phyloP scores from a whole-genome alignment of 2,329 filamentous ascomycete genomes.

The Teratosphaeria viscida region DNA sequence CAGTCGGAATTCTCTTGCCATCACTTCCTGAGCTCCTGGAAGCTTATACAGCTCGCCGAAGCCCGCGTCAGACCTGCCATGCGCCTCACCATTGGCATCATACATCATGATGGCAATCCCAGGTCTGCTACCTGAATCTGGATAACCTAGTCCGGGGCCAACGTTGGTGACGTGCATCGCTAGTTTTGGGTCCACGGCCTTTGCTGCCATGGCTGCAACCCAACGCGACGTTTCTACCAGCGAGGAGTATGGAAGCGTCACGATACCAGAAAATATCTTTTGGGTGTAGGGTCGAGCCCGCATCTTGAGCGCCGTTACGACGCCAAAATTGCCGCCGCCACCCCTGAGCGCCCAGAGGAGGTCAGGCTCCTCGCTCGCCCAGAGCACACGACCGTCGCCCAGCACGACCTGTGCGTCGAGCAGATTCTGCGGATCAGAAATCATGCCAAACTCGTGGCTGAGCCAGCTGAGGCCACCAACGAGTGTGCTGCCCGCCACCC shows the following conservation, averaged over 20 bases:
- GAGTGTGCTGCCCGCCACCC: constrained; percentile 29
- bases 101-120: constrained; percentile 20
- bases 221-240: constrained; percentile 13
- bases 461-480: constrained; percentile 32
- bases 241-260: constrained; percentile 13
- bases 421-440: constrained; percentile 32
- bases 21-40: constrained; percentile 16
- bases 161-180: constrained; percentile 22
- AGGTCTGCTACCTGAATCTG: constrained; percentile 12
- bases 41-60: constrained; percentile 23
- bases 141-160: constrained; percentile 14
- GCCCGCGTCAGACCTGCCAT: constrained; percentile 16
- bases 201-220: constrained; percentile 15
- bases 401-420: constrained; percentile 31
- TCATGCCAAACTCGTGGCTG: constrained; percentile 27
- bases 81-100: constrained; percentile 23
- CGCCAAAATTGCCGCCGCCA: constrained; percentile 28
- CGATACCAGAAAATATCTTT: constrained; percentile 16
- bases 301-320: constrained; percentile 21
- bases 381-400: constrained; percentile 27
- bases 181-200: constrained; percentile 18
- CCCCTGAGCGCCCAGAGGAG: constrained; percentile 34
- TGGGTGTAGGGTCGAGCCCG: constrained; percentile 18
- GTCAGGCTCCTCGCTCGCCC: constrained; percentile 30
- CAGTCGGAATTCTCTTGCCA: constrained; percentile 13